Evolutionary conservation across 495 filamentous ascomycete species (phyloP), one percentile per base, ranked within the genome.

Genomic region (Amorphotheca resinae): DNA sequence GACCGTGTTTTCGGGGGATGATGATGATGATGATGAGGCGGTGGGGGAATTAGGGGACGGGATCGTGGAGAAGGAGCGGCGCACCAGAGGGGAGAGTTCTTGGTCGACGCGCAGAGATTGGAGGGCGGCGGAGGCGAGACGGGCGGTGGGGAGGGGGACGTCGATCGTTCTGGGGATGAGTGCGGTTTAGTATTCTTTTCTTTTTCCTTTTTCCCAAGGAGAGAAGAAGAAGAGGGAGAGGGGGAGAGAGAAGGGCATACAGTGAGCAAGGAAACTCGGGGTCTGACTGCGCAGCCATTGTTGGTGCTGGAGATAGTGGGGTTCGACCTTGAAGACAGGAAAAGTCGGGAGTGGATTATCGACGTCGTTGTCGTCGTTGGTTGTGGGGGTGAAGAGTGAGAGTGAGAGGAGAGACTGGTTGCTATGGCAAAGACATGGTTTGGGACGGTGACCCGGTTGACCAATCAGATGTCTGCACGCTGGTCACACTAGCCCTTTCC

Each of bases 81-180:
- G 69, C 22, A 96, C 91, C 17, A 83, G 73, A 3, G 79, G 70
- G 9, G 91, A 95, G 20, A 96, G 71, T 55, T 98, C 91, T 49
- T 77, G 66, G 63, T 98, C 91, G 38, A 98, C 91, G 42, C 76
- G 67, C 32, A 98, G 66, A 22, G 86, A 73, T 52, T 72, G 76
- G 6, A 82, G 70, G 26, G 91, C 86, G 26, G 80, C 75, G 18
- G 70, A 73, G 7, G 89, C 88, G 26, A 96, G 77, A 45, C 79
- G 80, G 23, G 79, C 64, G 35, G 79, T 83, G 17, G 88, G 91
- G 51, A 98, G 79, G 25, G 93, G 91, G 37, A 95, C 67, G 44
- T 76, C 69, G 49, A 96, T 76, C 18, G 69, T 79, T 45, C 89
- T 95, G 53, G 26, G 9, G 37, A 36, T 5, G 22, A n/a, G n/a